Conservation (phyloP, 83 land plant species). For the Diphasiastrum complanatum region DNA sequence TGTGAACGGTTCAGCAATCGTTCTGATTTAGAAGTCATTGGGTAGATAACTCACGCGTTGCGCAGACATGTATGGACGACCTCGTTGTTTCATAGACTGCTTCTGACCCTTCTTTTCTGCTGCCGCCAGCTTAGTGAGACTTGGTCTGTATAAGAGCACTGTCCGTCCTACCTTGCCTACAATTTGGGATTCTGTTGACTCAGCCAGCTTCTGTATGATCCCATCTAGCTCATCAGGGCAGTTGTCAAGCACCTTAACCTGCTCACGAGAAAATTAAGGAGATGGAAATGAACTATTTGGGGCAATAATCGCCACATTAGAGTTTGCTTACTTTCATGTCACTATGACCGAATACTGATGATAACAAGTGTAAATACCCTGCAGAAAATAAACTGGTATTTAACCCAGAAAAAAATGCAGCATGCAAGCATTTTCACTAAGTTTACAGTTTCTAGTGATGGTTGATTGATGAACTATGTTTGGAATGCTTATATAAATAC, state of each 20-base stretch:
- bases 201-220: constrained; percentile 14
- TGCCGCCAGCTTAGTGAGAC: constrained; percentile 18
- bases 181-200: constrained; percentile 20
- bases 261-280: neutral
- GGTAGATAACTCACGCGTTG: constrained; percentile 9
- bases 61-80: constrained; percentile 5
- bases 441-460: no score
- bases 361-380: no score
- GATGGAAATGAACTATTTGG: neutral
- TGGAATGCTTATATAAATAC: no score
- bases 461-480: no score
- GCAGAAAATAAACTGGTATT: no score
- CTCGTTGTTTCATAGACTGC: neutral
- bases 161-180: constrained; percentile 27
- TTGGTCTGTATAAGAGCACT: constrained; percentile 21
- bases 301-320: no score
- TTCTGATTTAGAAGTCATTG: no score
- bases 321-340: no score
- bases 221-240: constrained; percentile 22
- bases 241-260: constrained; percentile 26
- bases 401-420: no score
- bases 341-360: no score
- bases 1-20: no score
- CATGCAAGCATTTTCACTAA: no score
- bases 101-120: constrained; percentile 9